Evolutionary conservation across 2,329 filamentous ascomycete genomes (phyloP).

Genomic region (Beauveria rudraprayagi): DNA sequence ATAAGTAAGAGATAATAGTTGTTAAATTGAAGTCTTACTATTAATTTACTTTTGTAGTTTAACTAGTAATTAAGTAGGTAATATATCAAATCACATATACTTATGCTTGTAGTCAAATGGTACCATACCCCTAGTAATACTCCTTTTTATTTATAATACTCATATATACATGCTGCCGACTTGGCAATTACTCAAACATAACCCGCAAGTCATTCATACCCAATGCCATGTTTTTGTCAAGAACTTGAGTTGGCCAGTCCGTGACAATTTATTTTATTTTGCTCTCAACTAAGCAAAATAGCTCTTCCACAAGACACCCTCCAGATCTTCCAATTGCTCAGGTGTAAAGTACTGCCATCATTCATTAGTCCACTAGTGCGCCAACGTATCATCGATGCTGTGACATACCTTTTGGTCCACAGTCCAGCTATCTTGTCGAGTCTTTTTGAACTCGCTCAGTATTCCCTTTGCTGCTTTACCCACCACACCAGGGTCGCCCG

Average conservation of each 20-base stretch:
- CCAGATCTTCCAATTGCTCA: slow-evolving; percentile 89
- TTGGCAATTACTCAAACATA: background rate
- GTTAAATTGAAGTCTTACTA: too few relatives aligned
- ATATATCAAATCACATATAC: too few relatives aligned
- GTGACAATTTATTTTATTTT: too few relatives aligned
- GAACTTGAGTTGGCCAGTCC: too few relatives aligned
- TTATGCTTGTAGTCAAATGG: too few relatives aligned
- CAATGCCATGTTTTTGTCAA: background rate
- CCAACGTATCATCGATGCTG: background rate
- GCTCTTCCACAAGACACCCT: slow-evolving; percentile 98
- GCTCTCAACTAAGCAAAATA: slow-evolving; percentile 62
- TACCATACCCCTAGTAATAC: too few relatives aligned
- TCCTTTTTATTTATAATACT: too few relatives aligned
- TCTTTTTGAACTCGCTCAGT: slow-evolving; percentile 98
- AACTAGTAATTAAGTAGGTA: too few relatives aligned
- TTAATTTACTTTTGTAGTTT: too few relatives aligned
- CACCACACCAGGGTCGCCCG: slow-evolving; percentile 82
- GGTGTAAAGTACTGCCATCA: slow-evolving; percentile 63
- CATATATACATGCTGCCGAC: background rate
- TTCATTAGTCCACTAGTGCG: slow-evolving; percentile 19
- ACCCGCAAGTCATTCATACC: background rate
- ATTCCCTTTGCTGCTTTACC: slow-evolving; percentile 94
- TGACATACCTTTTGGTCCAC: slow-evolving; percentile 87
- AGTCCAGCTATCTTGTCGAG: slow-evolving; percentile 95
- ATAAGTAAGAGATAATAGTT: too few relatives aligned